Percentiles rank a stretch among this genome's conserved stretches.
phyloP scores from a whole-genome alignment of 2,329 filamentous ascomycete genomes.

The Fusarium musae region DNA sequence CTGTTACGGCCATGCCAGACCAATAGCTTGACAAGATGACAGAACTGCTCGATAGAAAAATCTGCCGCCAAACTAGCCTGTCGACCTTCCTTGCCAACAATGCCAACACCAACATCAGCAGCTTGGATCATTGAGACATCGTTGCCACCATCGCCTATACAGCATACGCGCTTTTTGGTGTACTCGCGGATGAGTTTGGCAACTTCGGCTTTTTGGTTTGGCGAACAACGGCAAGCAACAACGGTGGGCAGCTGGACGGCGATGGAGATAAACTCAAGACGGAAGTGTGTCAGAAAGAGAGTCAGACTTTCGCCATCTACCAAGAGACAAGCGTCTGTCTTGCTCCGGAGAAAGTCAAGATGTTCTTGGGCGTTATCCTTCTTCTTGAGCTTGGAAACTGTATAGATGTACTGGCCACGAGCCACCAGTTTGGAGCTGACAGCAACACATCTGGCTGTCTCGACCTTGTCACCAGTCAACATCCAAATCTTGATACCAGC shows the following conservation, averaged over 20 bases:
- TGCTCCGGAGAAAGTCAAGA: conserved; percentile 87
- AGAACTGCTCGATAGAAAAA: conserved; percentile 96
- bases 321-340: conserved; percentile 86
- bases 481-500: conserved; percentile 99
- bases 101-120: conserved; percentile 96
- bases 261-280: conserved; percentile 85
- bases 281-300: conserved; percentile 84
- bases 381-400: conserved; percentile 84
- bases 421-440: conserved; percentile 94
- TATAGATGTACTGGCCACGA: conserved; percentile 94
- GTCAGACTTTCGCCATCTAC: conserved; percentile 94
- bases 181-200: conserved; percentile 89
- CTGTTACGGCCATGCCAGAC: conserved; percentile 98
- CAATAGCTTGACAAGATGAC: conserved; percentile 93
- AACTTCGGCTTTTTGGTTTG: conserved; percentile 95
- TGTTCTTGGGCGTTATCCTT: conserved; percentile 89
- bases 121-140: conserved; percentile 99
- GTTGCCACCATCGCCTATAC: conserved; percentile 97
- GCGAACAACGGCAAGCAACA: conserved; percentile 95
- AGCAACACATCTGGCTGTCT: conserved; percentile 95
- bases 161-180: conserved; percentile 95
- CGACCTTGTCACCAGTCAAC: conserved; percentile 98
- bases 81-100: conserved; percentile 96
- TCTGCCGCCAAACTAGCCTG: conserved; percentile 96
- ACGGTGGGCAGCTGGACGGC: conserved; percentile 91